These are phyloP conservation scores for Scenedesmus sp. DNA, from an alignment of 163 green algal genomes.

Conservation along the genomic window DNA sequence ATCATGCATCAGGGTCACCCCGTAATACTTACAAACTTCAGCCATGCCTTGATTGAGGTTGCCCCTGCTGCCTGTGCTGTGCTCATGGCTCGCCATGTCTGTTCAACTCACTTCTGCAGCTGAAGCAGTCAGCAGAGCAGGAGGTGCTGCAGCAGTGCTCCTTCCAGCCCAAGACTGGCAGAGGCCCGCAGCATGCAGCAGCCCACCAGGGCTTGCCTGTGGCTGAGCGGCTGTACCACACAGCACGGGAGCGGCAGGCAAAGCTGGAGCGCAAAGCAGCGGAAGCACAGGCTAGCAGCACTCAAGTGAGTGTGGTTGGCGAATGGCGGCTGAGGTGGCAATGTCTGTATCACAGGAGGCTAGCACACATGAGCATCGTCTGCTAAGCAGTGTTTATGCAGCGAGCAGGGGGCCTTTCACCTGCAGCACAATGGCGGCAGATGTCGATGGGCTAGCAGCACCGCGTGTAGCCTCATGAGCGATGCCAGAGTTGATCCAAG, in stretches of 20 bases:
- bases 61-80: neutral
- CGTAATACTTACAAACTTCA: no score
- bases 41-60: neutral
- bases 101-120: neutral
- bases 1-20: no score
- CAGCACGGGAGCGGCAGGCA: slow-evolving; percentile 23
- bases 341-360: no score
- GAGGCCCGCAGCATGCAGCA: neutral
- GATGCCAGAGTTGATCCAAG: no score
- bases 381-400: neutral
- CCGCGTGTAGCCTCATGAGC: no score
- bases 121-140: slow-evolving; percentile 55
- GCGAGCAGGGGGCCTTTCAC: no score
- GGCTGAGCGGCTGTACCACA: slow-evolving; percentile 39
- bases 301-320: neutral
- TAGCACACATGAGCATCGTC: no score
- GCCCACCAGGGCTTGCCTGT: neutral
- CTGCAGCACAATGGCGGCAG: no score
- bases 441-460: no score
- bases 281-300: slow-evolving; percentile 9
- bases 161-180: slow-evolving; percentile 60
- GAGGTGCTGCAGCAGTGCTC: slow-evolving; percentile 58
- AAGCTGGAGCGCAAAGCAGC: slow-evolving; percentile 6
- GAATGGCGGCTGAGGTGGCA: no score
- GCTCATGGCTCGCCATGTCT: neutral